Conservation (phyloP, 164 flowering plant species). For the Stephania cephalantha region DNA sequence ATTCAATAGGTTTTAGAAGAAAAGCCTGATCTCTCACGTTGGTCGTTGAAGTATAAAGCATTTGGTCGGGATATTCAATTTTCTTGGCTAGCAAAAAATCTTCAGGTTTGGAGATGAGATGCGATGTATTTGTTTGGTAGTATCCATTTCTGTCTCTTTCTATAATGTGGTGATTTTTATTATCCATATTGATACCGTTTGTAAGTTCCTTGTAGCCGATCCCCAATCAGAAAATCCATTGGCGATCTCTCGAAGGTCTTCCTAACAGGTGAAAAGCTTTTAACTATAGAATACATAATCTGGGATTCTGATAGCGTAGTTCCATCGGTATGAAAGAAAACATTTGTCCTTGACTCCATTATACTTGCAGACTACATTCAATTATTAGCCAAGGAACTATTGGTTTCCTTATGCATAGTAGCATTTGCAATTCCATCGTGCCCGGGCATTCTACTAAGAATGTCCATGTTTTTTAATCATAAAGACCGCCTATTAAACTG, state of each 20-base stretch:
- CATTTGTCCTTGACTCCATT: neutral
- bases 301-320: neutral
- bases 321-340: neutral
- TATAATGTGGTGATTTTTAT: neutral
- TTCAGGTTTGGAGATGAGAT: slow-evolving; percentile 50
- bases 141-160: neutral
- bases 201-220: slow-evolving; percentile 51
- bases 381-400: neutral
- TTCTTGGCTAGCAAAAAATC: slow-evolving; percentile 87
- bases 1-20: slow-evolving; percentile 52
- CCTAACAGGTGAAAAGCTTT: slow-evolving; percentile 60
- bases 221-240: slow-evolving; percentile 88
- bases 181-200: neutral
- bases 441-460: neutral
- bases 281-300: too few species aligned
- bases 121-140: too few species aligned
- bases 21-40: slow-evolving; percentile 75
- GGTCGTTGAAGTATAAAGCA: slow-evolving; percentile 82
- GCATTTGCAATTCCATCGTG: neutral
- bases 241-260: slow-evolving; percentile 61
- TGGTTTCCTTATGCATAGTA: neutral
- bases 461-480: neutral
- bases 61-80: slow-evolving; percentile 77
- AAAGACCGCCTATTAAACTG: neutral
- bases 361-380: neutral